Percentiles rank a stretch among this genome's conserved stretches.
These are phyloP conservation scores for Coccomyxa subellipsoidea DNA, from an alignment of 163 green algal species.

Conservation along the genomic window DNA sequence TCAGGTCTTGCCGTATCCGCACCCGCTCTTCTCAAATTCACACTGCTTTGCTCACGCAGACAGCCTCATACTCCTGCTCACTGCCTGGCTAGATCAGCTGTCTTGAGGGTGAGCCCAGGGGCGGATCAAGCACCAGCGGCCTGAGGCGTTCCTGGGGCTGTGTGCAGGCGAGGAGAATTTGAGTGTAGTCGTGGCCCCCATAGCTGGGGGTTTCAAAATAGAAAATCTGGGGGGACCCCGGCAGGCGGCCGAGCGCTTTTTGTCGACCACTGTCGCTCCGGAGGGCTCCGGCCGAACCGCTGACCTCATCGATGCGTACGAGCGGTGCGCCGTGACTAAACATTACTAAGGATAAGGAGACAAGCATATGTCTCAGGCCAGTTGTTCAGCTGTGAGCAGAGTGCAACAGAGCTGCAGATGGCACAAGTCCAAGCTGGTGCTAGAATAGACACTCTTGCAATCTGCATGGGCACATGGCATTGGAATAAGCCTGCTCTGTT, in stretches of 20 bases:
- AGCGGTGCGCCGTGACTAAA: conserved; percentile 25
- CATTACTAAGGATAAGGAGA: too few species aligned
- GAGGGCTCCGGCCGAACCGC: conserved; percentile 28
- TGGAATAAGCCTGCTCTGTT: too few species aligned
- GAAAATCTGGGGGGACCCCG: conserved; percentile 53
- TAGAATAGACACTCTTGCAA: too few species aligned
- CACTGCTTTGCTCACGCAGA: neutral
- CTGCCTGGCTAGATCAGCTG: neutral
- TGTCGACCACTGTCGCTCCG: conserved; percentile 47
- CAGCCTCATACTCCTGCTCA: neutral
- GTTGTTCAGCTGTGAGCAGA: too few species aligned
- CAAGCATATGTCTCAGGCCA: too few species aligned
- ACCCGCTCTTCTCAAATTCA: neutral
- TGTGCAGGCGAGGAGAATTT: conserved; percentile 74
- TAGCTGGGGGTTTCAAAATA: conserved; percentile 67
- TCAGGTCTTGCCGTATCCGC: neutral
- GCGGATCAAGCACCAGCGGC: neutral
- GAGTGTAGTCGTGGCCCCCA: conserved; percentile 77
- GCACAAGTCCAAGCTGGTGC: too few species aligned
- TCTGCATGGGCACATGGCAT: too few species aligned
- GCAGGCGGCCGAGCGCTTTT: conserved; percentile 49
- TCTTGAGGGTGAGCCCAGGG: neutral
- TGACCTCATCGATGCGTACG: conserved; percentile 38
- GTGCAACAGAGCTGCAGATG: too few species aligned
- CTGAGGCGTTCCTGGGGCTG: conserved; percentile 13